A percentile compares a stretch with the other conserved stretches of the same genome.
phyloP scores from a whole-genome alignment of 768 basidiomycete genomes.

The Gloeostereum incarnatum region DNA sequence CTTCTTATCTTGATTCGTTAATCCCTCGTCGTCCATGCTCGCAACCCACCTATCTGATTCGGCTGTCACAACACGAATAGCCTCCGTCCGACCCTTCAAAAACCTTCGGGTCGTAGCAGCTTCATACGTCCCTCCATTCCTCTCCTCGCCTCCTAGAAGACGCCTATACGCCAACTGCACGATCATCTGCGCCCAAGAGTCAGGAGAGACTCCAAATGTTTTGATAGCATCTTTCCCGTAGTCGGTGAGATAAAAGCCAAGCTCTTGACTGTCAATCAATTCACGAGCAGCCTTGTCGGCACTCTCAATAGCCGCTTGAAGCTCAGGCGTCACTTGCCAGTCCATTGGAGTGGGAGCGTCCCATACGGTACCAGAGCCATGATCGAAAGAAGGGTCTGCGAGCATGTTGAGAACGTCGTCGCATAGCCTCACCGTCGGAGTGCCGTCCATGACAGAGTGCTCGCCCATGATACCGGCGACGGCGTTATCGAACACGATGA shows the following conservation, averaged over 20 bases:
- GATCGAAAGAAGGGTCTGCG: conserved; percentile 53
- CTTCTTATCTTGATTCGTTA: conserved; percentile 33
- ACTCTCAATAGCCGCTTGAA: conserved; percentile 37
- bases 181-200: conserved; percentile 91
- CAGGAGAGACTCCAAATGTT: conserved; percentile 81
- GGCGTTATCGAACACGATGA: conserved; percentile 78
- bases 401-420: conserved; percentile 60
- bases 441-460: conserved; percentile 88
- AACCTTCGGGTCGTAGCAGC: conserved; percentile 87
- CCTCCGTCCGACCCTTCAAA: conserved; percentile 86
- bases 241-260: conserved; percentile 52
- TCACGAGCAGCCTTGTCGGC: conserved; percentile 48
- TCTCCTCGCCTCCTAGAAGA: conserved; percentile 41
- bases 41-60: conserved; percentile 73
- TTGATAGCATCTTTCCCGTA: conserved; percentile 90
- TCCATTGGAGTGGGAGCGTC: conserved; percentile 44
- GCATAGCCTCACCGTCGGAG: conserved; percentile 66
- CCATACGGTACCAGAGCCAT: conserved; percentile 26
- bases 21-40: conserved; percentile 54
- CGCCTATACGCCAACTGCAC: conserved; percentile 85
- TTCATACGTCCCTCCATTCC: conserved; percentile 84
- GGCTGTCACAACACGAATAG: conserved; percentile 75
- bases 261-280: conserved; percentile 53
- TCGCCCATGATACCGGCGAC: conserved; percentile 88
- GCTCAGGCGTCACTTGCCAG: conserved; percentile 47